phyloP scores from a whole-genome alignment of 148 eudicot species.

The Spergularia bocconei region DNA sequence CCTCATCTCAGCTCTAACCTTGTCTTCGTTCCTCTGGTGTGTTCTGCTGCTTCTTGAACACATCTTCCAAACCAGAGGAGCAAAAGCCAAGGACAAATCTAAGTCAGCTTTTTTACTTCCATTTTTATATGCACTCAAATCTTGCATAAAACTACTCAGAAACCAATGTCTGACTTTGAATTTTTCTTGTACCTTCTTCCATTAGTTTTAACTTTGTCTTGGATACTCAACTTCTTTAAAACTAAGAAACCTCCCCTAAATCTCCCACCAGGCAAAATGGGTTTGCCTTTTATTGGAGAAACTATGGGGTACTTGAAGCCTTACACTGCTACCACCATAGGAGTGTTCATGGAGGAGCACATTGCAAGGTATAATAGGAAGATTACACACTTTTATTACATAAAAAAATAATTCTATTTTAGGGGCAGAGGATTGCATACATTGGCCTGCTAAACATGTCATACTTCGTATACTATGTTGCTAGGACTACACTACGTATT shows the following conservation, averaged over 20 bases:
- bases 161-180: conserved; percentile 64
- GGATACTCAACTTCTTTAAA: conserved; percentile 43
- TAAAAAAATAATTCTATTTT: neutral
- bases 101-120: conserved; percentile 7
- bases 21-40: conserved; percentile 9
- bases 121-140: conserved; percentile 7
- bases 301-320: conserved; percentile 83
- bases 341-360: conserved; percentile 89
- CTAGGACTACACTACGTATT: too few species aligned
- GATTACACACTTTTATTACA: neutral
- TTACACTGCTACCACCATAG: conserved; percentile 75
- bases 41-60: conserved; percentile 27
- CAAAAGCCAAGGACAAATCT: conserved; percentile 7
- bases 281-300: conserved; percentile 92
- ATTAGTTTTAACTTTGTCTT: conserved; percentile 32
- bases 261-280: conserved; percentile 92
- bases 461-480: too few species aligned
- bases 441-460: too few species aligned
- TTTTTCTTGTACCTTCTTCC: conserved; percentile 53
- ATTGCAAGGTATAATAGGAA: conserved; percentile 46
- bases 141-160: conserved; percentile 14
- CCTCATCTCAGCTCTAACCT: conserved; percentile 1
- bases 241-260: conserved; percentile 39
- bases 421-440: too few species aligned
- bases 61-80: conserved; percentile 5